Conservation (phyloP, 179 eudicot species). For the Camellia oleifera region DNA sequence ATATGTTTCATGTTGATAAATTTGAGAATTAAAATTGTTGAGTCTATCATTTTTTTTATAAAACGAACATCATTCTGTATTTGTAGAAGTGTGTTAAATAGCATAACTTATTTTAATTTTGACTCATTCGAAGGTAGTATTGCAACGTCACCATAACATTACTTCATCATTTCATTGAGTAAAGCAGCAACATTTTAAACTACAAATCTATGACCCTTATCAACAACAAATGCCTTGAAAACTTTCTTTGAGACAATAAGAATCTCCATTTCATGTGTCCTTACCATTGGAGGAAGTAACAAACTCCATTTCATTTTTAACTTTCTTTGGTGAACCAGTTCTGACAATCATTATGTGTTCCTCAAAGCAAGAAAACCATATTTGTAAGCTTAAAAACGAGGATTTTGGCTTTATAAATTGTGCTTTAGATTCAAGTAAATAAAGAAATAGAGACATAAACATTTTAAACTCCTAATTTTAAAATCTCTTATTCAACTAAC, state of each 20-base stretch:
- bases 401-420: background rate
- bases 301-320: too few species aligned
- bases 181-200: background rate
- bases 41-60: too few species aligned
- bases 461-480: background rate
- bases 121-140: too few species aligned
- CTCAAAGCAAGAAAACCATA: constrained; percentile 16
- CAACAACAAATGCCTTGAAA: constrained; percentile 65
- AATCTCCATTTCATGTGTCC: constrained; percentile 66
- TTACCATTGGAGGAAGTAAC: constrained; percentile 82
- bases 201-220: constrained; percentile 45
- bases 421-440: background rate
- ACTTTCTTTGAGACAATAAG: constrained; percentile 23
- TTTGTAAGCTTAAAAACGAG: too few species aligned
- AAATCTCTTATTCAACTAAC: constrained; percentile 35
- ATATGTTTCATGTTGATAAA: too few species aligned
- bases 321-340: constrained; percentile 74
- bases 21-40: too few species aligned
- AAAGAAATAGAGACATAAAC: background rate
- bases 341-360: constrained; percentile 53
- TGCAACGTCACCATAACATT: background rate
- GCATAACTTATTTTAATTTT: too few species aligned
- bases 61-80: too few species aligned
- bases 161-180: background rate
- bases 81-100: too few species aligned